phyloP scores from a whole-genome alignment of 2,329 filamentous ascomycete genomes.

The Penicillium palitans region DNA sequence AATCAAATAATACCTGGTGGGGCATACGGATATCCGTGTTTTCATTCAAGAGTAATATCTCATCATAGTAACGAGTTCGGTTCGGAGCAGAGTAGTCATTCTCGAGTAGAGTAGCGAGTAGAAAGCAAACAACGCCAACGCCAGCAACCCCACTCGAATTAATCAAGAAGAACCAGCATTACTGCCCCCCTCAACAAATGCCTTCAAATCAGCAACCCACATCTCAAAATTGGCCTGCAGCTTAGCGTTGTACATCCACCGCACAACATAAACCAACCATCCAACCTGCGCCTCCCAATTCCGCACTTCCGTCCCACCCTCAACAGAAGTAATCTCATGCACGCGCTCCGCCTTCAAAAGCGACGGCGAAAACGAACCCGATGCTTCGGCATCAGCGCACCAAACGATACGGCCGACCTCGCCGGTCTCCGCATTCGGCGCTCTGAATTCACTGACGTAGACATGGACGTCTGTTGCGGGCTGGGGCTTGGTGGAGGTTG shows the following conservation, averaged over 20 bases:
- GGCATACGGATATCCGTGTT: background rate
- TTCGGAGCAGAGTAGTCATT: no score
- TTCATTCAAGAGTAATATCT: no score
- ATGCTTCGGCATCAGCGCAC: slow-evolving; percentile 30
- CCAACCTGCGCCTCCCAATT: slow-evolving; percentile 51
- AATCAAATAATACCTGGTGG: background rate
- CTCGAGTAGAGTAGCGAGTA: no score
- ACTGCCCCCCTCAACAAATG: slow-evolving; percentile 38
- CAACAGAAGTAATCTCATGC: slow-evolving; percentile 48
- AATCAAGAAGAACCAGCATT: background rate
- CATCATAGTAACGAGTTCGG: no score
- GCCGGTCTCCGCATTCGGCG: slow-evolving; percentile 24
- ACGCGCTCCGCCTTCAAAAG: slow-evolving; percentile 48
- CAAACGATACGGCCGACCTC: slow-evolving; percentile 32
- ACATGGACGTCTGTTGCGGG: slow-evolving; percentile 27
- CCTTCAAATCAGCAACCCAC: slow-evolving; percentile 46
- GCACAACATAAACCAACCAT: slow-evolving; percentile 42
- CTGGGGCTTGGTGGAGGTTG: slow-evolving; percentile 23
- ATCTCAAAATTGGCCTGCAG: slow-evolving; percentile 42
- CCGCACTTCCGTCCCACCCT: slow-evolving; percentile 35
- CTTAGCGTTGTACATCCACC: slow-evolving; percentile 44
- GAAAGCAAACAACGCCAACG: background rate
- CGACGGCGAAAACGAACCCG: slow-evolving; percentile 33
- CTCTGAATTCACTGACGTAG: slow-evolving; percentile 37
- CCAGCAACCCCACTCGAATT: background rate